Evolutionary conservation across 2,329 filamentous ascomycete genomes (phyloP), one percentile per base, ranked within the genome.

Genomic region (Fusarium longipes): DNA sequence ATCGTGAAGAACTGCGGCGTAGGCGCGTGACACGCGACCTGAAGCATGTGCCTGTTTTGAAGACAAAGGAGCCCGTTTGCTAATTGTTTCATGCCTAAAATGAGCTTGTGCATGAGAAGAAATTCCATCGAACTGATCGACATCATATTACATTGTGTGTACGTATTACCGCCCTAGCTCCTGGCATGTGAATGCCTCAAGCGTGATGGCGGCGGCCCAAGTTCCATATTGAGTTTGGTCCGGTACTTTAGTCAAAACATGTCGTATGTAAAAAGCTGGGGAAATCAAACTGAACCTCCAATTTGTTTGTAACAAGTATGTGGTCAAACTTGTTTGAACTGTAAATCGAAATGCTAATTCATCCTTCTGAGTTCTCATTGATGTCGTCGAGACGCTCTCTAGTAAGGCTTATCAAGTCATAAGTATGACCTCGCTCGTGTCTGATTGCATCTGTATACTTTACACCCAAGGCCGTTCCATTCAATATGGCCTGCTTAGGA

Each of bases 211-310:
- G 53, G 50, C 70, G 68, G 70, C 52, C 57, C 32, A 61, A 52
- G 55, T 53, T 49, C 70, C 70, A 27, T 66, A 57, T 70, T 62
- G 44, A 67, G 70, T 57, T 51, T 71, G 66, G 70, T 39, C n/a
- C 25, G 20, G 43, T 27, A 15, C 32, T 63, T 27, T 32, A 58
- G 48, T 44, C 35, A 51, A 67, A 65, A 58, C 52, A 47, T 54
- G 62, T 50, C 39, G 50, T 35, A 32, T 32, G 38, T 53, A 42
- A 67, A 63, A 69, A 70, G 57, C 66, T 61, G 67, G 67, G 67
- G 66, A 69, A 69, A 47, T 44, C 24, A 43, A 53, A 39, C 38
- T 58, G 29, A 63, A 51, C 40, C 33, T 50, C 58, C n/a, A 27
- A 47, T 53, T 44, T 43, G 38, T 17, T 39, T 35, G 25, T 8